Evolutionary conservation across 192 early-diverging fungal species (phyloP).

Genomic region (Rhizophagus clarus): DNA sequence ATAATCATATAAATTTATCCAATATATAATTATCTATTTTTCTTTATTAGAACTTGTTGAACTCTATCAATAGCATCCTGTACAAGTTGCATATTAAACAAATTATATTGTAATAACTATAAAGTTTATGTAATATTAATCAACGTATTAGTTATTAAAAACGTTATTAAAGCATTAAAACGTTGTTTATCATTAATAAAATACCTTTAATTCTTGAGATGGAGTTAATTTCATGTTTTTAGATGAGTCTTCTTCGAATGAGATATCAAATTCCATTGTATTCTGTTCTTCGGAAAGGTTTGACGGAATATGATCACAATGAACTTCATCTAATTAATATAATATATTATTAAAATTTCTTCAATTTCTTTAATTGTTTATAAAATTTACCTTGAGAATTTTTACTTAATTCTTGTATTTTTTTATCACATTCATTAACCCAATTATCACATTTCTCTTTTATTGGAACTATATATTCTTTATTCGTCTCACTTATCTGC

Average conservation of each 20-base stretch:
- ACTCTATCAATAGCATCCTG: slow-evolving; percentile 14
- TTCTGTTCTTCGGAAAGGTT: background rate
- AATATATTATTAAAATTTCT: background rate
- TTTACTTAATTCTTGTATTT: background rate
- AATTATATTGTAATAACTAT: slow-evolving; percentile 4
- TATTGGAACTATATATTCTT: slow-evolving; percentile 40
- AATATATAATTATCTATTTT: no score
- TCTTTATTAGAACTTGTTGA: background rate
- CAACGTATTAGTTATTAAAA: no score
- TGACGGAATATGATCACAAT: background rate
- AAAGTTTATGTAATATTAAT: background rate
- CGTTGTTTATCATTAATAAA: background rate
- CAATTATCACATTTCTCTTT: slow-evolving; percentile 9
- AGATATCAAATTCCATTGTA: background rate
- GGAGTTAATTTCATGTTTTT: background rate
- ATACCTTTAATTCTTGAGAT: background rate
- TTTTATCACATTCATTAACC: background rate
- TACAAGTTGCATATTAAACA: slow-evolving; percentile 6
- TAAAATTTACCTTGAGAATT: background rate
- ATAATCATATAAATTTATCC: no score
- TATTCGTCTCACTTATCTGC: slow-evolving; percentile 31
- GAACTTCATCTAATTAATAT: background rate
- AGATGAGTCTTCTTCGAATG: background rate
- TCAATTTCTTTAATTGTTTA: background rate
- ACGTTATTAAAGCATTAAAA: background rate